Evolutionary conservation across 2,329 filamentous ascomycete species (phyloP).

Genomic region (Aphanoascus verrucosus): DNA sequence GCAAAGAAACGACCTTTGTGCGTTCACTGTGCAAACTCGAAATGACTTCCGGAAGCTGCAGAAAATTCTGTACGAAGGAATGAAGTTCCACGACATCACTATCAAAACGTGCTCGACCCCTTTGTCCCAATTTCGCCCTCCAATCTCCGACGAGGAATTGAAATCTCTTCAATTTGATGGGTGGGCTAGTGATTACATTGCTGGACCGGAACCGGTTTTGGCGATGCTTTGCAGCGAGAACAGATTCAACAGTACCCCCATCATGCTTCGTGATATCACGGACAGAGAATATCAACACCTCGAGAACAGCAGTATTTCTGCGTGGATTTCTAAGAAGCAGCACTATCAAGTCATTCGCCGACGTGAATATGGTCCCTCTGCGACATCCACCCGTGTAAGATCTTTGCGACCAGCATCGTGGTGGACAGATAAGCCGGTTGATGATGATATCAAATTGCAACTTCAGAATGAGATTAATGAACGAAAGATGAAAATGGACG

Average conservation of each 20-base stretch:
- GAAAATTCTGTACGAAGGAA: constrained; percentile 49
- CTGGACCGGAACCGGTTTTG: constrained; percentile 71
- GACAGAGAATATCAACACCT: constrained; percentile 60
- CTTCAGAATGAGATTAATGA: constrained; percentile 44
- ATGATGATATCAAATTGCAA: constrained; percentile 47
- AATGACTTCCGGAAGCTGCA: constrained; percentile 66
- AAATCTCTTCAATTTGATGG: constrained; percentile 57
- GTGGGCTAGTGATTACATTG: constrained; percentile 67
- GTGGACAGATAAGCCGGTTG: constrained; percentile 71
- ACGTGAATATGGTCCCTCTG: constrained; percentile 66
- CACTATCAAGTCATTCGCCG: constrained; percentile 58
- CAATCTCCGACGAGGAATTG: constrained; percentile 48
- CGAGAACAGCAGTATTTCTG: constrained; percentile 46
- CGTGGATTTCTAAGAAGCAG: constrained; percentile 59
- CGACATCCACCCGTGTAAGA: constrained; percentile 57
- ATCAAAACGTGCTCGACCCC: constrained; percentile 53
- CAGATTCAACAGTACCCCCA: constrained; percentile 56
- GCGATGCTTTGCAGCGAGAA: constrained; percentile 75
- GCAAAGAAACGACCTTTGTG: constrained; percentile 42
- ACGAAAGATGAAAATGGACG: constrained; percentile 34
- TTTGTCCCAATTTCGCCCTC: constrained; percentile 46
- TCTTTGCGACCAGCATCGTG: constrained; percentile 50
- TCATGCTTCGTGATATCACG: constrained; percentile 52
- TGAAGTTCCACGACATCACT: constrained; percentile 59
- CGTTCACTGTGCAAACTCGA: constrained; percentile 64